A percentile compares a stretch with the other conserved stretches of the same genome.
phyloP scores from a whole-genome alignment of 2,329 filamentous ascomycete species.

The Cordyceps fumosorosea region DNA sequence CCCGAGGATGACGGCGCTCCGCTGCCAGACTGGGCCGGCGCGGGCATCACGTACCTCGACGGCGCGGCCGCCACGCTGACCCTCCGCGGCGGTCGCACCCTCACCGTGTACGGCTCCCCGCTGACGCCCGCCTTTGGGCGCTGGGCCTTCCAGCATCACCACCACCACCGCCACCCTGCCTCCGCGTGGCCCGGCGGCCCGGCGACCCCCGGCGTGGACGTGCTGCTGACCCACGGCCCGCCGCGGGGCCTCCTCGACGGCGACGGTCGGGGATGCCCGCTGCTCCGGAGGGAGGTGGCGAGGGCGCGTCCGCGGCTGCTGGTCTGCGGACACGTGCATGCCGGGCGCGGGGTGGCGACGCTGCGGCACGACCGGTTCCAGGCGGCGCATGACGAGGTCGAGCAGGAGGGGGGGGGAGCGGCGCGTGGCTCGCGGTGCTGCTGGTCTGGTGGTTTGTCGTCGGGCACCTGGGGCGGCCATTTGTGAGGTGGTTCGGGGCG shows the following conservation, averaged over 20 bases:
- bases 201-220: slow-evolving; percentile 23
- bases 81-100: slow-evolving; percentile 20
- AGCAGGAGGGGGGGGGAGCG: neutral
- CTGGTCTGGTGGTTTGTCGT: slow-evolving; percentile 2
- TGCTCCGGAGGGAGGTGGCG: slow-evolving; percentile 25
- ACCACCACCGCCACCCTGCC: too few species aligned
- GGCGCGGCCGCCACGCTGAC: slow-evolving; percentile 21
- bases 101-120: slow-evolving; percentile 31
- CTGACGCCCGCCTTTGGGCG: slow-evolving; percentile 25
- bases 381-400: slow-evolving; percentile 19
- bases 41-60: slow-evolving; percentile 25
- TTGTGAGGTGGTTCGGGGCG: neutral
- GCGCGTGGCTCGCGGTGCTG: neutral
- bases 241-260: slow-evolving; percentile 30
- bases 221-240: slow-evolving; percentile 34
- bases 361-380: slow-evolving; percentile 22
- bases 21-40: slow-evolving; percentile 25
- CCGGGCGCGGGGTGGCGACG: slow-evolving; percentile 24
- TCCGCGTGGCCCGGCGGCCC: slow-evolving; percentile 20
- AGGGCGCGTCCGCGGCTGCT: slow-evolving; percentile 26
- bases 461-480: neutral
- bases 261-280: slow-evolving; percentile 24
- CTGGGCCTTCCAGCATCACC: slow-evolving; percentile 36
- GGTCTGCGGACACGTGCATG: slow-evolving; percentile 35
- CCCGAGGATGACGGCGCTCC: neutral